A percentile compares a stretch with the other conserved stretches of the same genome.
phyloP scores from a whole-genome alignment of 2,329 filamentous ascomycete species.

The Lojkania enalia region DNA sequence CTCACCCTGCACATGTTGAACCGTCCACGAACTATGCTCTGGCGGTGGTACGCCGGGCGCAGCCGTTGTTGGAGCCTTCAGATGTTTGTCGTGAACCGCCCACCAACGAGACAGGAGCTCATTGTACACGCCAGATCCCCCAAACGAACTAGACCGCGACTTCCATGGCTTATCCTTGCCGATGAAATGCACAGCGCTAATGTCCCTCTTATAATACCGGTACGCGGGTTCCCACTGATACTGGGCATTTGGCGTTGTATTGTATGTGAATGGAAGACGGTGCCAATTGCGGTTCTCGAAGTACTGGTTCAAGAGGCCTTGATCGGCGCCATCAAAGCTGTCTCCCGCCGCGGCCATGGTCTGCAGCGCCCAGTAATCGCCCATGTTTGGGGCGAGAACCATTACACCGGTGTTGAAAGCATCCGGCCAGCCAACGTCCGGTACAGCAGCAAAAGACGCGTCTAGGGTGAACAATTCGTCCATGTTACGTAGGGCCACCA shows the following conservation, averaged over 20 bases:
- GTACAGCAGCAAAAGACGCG: slow-evolving; percentile 70
- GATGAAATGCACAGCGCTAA: slow-evolving; percentile 93
- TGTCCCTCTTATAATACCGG: slow-evolving; percentile 85
- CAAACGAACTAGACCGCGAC: slow-evolving; percentile 45
- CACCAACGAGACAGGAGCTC: slow-evolving; percentile 90
- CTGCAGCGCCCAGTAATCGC: slow-evolving; percentile 82
- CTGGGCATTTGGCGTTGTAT: slow-evolving; percentile 92
- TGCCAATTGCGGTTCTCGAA: slow-evolving; percentile 78
- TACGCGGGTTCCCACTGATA: slow-evolving; percentile 98
- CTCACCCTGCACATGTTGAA: slow-evolving; percentile 38
- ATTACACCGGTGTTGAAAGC: slow-evolving; percentile 98
- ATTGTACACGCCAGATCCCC: slow-evolving; percentile 68
- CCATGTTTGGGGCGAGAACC: slow-evolving; percentile 83
- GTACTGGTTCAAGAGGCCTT: slow-evolving; percentile 93
- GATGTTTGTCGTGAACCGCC: slow-evolving; percentile 90
- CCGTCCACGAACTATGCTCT: slow-evolving; percentile 14
- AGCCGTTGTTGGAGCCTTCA: slow-evolving; percentile 49
- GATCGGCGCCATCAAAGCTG: slow-evolving; percentile 96
- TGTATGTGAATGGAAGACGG: slow-evolving; percentile 91
- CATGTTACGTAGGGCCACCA: slow-evolving; percentile 85
- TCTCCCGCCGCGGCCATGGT: slow-evolving; percentile 84
- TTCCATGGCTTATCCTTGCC: slow-evolving; percentile 87
- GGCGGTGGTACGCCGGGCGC: slow-evolving; percentile 1
- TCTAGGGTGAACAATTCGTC: slow-evolving; percentile 84
- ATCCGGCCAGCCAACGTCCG: slow-evolving; percentile 97